phyloP scores from a whole-genome alignment of 257 asterid species.

The Ophiorrhiza pumila region DNA sequence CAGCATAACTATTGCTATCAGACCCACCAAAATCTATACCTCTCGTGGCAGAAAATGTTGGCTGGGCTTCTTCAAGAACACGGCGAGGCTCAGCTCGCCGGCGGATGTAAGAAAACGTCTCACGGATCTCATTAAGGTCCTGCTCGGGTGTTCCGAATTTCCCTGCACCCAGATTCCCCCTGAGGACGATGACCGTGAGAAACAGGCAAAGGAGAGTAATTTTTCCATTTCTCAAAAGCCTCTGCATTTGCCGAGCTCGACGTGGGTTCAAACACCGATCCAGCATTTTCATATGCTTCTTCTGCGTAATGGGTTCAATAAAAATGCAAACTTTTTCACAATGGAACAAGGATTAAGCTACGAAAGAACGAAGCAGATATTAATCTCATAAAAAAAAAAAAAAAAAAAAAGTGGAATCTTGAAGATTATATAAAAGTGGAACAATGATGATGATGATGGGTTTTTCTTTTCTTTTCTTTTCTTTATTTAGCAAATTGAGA shows the following conservation, averaged over 20 bases:
- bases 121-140: conserved; percentile 76
- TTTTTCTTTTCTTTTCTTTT: not conserved
- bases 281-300: conserved; percentile 35
- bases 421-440: not conserved
- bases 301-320: not conserved
- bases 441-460: conserved; percentile 1
- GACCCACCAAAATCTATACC: conserved; percentile 1
- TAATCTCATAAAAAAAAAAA: not conserved
- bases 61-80: conserved; percentile 49
- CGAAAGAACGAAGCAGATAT: not conserved
- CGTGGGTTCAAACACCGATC: conserved; percentile 59
- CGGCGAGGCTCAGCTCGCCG: conserved; percentile 75
- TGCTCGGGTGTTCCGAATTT: conserved; percentile 86
- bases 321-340: not conserved
- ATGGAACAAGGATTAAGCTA: not conserved
- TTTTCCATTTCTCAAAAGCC: conserved; percentile 56
- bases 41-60: not conserved
- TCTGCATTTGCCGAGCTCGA: conserved; percentile 56
- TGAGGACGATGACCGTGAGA: conserved; percentile 65
- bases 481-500: not conserved
- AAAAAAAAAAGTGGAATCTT: conserved; percentile 1
- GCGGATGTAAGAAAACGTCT: conserved; percentile 67
- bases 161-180: conserved; percentile 79
- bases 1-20: conserved; percentile 42
- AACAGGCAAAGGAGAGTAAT: conserved; percentile 68